Percentiles rank a stretch among this genome's conserved stretches.
Evolutionary conservation across 371 early-diverging fungal genomes (phyloP).

Genomic region (Saksenaea oblongispora): DNA sequence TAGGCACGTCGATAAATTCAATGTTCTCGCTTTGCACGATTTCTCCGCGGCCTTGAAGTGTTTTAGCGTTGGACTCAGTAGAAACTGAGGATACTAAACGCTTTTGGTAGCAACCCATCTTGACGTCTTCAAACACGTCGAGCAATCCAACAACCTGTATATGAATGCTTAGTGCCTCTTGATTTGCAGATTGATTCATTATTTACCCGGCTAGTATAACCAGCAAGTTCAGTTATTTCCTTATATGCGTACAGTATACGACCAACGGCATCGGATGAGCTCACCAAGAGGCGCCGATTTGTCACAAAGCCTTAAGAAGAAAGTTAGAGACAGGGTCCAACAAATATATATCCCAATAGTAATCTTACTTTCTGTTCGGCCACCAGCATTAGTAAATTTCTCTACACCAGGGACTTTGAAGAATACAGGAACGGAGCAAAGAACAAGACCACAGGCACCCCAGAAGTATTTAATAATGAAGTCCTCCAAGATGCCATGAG

Average conservation of each 20-base stretch:
- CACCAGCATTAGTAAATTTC: constrained; percentile 22
- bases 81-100: constrained; percentile 60
- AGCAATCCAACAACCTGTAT: constrained; percentile 65
- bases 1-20: constrained; percentile 90
- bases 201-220: constrained; percentile 87
- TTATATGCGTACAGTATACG: constrained; percentile 92
- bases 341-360: background rate
- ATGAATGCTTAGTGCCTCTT: background rate
- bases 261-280: constrained; percentile 87
- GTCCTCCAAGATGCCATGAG: constrained; percentile 88
- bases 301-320: constrained; percentile 77
- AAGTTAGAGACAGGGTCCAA: background rate
- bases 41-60: constrained; percentile 67
- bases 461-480: constrained; percentile 94
- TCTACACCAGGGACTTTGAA: constrained; percentile 59
- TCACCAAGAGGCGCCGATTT: constrained; percentile 82
- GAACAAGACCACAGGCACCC: constrained; percentile 91
- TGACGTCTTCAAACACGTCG: constrained; percentile 82
- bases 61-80: constrained; percentile 57
- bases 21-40: constrained; percentile 75
- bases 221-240: constrained; percentile 87
- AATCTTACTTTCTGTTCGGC: constrained; percentile 9
- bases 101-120: constrained; percentile 70
- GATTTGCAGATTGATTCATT: constrained; percentile 13
- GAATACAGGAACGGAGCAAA: constrained; percentile 92